Evolutionary conservation across 306 rosid species (phyloP).

Genomic region (Trifolium repens): DNA sequence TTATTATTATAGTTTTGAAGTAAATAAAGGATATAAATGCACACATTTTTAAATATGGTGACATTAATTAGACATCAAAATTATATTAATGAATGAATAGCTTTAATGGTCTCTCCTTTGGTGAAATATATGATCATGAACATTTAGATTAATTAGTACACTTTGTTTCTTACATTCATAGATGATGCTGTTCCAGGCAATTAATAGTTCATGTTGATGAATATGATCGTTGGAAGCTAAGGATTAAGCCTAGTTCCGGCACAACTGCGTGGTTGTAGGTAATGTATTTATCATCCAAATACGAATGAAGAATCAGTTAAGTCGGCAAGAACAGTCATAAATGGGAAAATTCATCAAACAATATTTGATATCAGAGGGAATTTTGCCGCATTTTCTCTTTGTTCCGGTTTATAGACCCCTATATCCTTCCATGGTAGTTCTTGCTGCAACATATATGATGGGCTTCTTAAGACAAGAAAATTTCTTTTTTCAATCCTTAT

Average conservation of each 20-base stretch:
- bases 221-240: conserved; percentile 17
- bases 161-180: conserved; percentile 15
- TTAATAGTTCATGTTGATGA: conserved; percentile 1
- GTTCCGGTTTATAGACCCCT: background rate
- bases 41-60: no score
- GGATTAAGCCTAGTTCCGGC: conserved; percentile 6
- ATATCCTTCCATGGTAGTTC: background rate
- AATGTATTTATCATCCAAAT: conserved; percentile 25
- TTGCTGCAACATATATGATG: background rate
- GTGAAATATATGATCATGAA: conserved; percentile 13
- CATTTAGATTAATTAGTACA: no score
- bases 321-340: background rate
- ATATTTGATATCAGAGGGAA: background rate
- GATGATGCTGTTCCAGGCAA: conserved; percentile 37
- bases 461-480: background rate
- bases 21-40: no score
- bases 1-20: no score
- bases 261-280: background rate
- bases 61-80: no score
- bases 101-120: background rate
- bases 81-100: background rate
- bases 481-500: background rate
- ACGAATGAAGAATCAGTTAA: background rate
- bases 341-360: conserved; percentile 18
- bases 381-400: background rate